Evolutionary conservation across 2,329 filamentous ascomycete genomes (phyloP).

Genomic region (Aureobasidium sp.): DNA sequence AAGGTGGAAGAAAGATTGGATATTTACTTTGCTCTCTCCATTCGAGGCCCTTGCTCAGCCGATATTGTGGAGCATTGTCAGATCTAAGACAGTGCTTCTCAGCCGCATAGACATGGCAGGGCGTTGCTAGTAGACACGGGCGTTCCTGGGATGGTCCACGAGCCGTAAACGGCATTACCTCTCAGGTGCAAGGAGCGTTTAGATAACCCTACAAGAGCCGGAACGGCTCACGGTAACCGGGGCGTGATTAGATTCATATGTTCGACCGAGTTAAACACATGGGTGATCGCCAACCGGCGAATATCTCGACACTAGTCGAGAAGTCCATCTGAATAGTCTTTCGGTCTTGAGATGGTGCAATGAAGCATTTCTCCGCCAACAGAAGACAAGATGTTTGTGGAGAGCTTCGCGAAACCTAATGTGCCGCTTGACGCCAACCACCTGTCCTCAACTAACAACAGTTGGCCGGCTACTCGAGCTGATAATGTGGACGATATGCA

Average conservation of each 20-base stretch:
- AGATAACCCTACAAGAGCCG: background rate
- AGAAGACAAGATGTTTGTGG: background rate
- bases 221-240: conserved; percentile 6
- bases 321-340: background rate
- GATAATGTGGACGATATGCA: conserved; percentile 1
- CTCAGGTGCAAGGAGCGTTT: background rate
- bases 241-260: background rate
- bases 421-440: background rate
- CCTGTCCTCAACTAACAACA: background rate
- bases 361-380: background rate
- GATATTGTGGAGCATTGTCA: background rate
- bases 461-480: background rate
- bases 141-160: conserved; percentile 2
- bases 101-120: background rate
- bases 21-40: background rate
- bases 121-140: background rate
- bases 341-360: background rate
- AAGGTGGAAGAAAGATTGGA: background rate
- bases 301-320: background rate
- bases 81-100: background rate
- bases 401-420: conserved; percentile 2
- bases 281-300: conserved; percentile 1
- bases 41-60: background rate
- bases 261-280: background rate
- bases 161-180: background rate